Conservation (phyloP, 2,329 filamentous ascomycete genomes). For the Colletotrichum zoysiae region DNA sequence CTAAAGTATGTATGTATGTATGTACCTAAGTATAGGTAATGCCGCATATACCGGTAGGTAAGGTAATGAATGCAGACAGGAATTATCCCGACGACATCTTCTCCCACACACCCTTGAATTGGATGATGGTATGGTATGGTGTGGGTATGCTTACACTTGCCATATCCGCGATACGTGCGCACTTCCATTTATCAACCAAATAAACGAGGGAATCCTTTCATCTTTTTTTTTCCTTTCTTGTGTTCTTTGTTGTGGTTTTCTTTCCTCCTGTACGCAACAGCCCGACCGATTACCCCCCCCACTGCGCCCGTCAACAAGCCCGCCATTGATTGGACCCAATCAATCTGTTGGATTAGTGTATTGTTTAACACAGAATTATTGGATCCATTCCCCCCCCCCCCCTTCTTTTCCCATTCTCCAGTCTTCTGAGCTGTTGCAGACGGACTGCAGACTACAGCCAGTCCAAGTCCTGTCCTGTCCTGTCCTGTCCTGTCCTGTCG, state of each 20-base stretch:
- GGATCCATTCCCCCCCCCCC: background rate
- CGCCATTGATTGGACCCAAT: background rate
- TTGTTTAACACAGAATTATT: background rate
- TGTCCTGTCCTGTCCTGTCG: background rate
- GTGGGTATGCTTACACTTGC: constrained; percentile 10
- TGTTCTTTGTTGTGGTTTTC: background rate
- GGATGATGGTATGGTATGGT: no score
- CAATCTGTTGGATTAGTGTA: background rate
- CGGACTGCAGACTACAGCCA: background rate
- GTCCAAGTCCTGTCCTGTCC: background rate
- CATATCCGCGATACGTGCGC: constrained; percentile 2
- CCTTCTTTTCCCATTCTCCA: background rate
- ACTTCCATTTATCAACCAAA: background rate
- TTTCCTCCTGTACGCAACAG: background rate
- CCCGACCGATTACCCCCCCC: no score
- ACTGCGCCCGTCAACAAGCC: background rate
- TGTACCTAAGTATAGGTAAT: no score
- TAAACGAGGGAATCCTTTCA: background rate
- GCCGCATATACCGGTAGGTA: no score
- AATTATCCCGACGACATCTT: background rate
- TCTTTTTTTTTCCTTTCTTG: background rate
- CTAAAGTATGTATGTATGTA: no score
- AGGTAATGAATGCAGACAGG: no score
- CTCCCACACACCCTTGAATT: background rate
- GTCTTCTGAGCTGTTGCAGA: background rate